Base-by-base conservation (phyloP, 1,139 yeast genomes). In the Geotrichum aggregatum region DNA sequence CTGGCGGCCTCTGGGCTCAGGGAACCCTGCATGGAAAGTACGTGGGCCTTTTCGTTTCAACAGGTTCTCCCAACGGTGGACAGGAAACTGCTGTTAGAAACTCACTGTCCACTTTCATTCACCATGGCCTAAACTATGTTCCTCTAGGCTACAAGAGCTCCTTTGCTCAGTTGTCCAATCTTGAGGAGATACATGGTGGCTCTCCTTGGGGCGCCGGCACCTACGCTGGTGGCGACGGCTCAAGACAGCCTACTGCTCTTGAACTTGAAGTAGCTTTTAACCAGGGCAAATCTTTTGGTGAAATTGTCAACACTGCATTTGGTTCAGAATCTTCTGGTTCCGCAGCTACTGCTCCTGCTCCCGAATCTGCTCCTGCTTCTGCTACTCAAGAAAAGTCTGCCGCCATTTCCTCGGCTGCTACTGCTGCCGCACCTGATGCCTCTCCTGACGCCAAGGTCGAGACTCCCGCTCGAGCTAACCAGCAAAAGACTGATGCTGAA, bases 161-260 rank as follows among this genome's bases (percentile, higher is more conserved):
- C 41, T 82, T 82, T 71, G 76, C 77, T 45, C 77, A 77, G 61
- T 69, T 83, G 59, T 70, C 86, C 56, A 77, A 77, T 71, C 68
- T 86, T 56, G 76, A 75, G 18, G 89, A 85, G 73, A 78, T 80
- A 54, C 94, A 84, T 67, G 95, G 95, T 67, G 85, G 85, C 59
- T 82, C 92, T 52, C 80, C 95, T 54, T 87, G 92, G 89, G 95
- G 95, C 72, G 88, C 95, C 49, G 95, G 95, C 65, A 74, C 88
- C 54, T 76, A 77, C 62, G 91, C 95, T 36, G 91, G 83, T 61
- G 76, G 77, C 54, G 92, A 84, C 63, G 95, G 95, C 61, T 81
- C 88, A 18, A 82, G 95, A 77, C 76, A 75, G 66, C 87, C 92
- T 54, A 63, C 79, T 56, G 78, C 74, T 51, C 73, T 84, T 58